These are phyloP conservation scores for Lyophyllum decastes DNA, from an alignment of 768 basidiomycete genomes.

Conservation along the genomic window DNA sequence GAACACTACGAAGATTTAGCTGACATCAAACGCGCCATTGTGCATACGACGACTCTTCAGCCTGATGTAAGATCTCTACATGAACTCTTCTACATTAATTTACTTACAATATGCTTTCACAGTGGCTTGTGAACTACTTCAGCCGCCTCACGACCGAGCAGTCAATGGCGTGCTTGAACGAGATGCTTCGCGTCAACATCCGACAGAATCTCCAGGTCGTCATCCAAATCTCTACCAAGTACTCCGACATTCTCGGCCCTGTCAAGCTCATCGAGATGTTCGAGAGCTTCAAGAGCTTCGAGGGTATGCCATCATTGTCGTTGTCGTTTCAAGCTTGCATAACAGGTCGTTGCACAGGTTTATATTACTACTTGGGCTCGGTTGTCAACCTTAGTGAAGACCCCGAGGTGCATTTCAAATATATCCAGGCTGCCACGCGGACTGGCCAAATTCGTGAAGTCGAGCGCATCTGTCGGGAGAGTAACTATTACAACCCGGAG, in stretches of 20 bases:
- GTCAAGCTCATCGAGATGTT: conserved; percentile 99
- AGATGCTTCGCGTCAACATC: conserved; percentile 97
- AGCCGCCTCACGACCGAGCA: conserved; percentile 96
- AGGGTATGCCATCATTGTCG: conserved; percentile 52
- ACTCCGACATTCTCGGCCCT: conserved; percentile 96
- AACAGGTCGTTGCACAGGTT: conserved; percentile 43
- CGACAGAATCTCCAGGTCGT: conserved; percentile 96
- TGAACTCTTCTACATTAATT: conserved; percentile 1
- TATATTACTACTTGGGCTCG: conserved; percentile 98
- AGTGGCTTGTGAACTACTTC: conserved; percentile 98
- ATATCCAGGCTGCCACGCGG: conserved; percentile 97
- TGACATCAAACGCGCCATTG: conserved; percentile 98
- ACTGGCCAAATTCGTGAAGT: conserved; percentile 99
- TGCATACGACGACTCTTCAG: conserved; percentile 84
- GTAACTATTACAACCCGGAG: conserved; percentile 97
- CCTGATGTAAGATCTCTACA: conserved; percentile 61
- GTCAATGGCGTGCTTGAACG: conserved; percentile 93
- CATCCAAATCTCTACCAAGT: conserved; percentile 97
- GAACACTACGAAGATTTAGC: conserved; percentile 97
- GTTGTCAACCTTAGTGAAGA: conserved; percentile 97
- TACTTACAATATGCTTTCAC: conserved; percentile 3
- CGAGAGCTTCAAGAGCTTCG: conserved; percentile 95
- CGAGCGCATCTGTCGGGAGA: conserved; percentile 97
- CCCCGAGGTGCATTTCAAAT: conserved; percentile 98
- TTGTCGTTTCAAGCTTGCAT: neutral